Base-by-base conservation (phyloP, 2,329 filamentous ascomycete genomes). In the Botrytis hyacinthi region DNA sequence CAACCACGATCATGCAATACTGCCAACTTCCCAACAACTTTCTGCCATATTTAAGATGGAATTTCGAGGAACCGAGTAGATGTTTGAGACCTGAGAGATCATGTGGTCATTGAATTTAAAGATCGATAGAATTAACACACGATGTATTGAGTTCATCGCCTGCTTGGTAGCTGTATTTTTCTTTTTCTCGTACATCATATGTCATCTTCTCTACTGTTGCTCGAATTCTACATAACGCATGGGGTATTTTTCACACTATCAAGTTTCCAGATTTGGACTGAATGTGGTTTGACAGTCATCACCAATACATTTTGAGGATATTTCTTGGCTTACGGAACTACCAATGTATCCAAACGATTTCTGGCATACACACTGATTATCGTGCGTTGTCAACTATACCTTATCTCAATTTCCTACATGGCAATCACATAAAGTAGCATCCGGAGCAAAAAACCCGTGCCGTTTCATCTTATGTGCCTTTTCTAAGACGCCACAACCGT, bases 401-500 rank as follows among this genome's bases (percentile, higher is more conserved):
- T 29, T 16, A 29, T 18, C 40, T 51, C 32, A 22, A 46, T 70
- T n/a, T 46, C 7, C 42, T 29, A 62, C 46, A 51, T 59, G 69
- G 37, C 16, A 46, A 42, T 51, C n/a, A 37, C 60, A n/a, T n/a
- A n/a, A n/a, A 60, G 18, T 46, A 65, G n/a, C 32, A 14, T n/a
- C 18, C 66, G 66, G 66, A 68, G 48, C 37, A 68, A 42, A 68
- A n/a, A 42, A 57, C 10, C 37, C 48, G 66, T 68, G n/a, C 35
- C n/a, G 35, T 68, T 40, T 42, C 48, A 68, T 57, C 37, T 57
- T 5, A 54, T 68, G 35, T 68, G 54, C 46, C 65, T 68, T 68
- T 29, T 40, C 22, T 9, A 68, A 57, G 29, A 68, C 48, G 65
- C 65, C 65, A 68, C 48, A 68, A 22, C 35, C 65, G 16, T 57